phyloP scores from a whole-genome alignment of 768 basidiomycete species.

The Fistulinella prunicolor region DNA sequence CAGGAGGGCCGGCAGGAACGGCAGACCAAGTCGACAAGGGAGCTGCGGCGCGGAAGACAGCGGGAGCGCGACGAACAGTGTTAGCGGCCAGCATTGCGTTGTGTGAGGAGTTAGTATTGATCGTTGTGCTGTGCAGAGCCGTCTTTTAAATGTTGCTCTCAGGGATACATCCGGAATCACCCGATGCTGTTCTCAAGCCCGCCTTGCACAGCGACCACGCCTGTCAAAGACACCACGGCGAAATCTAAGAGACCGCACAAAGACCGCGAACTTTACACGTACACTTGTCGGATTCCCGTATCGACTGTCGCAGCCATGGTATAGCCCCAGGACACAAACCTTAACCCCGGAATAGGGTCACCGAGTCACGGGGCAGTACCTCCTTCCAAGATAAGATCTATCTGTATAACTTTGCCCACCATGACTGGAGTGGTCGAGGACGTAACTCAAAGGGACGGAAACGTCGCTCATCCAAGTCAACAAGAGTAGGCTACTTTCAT shows the following conservation, averaged over 20 bases:
- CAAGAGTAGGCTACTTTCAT: constrained; percentile 5
- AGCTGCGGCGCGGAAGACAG: constrained; percentile 36
- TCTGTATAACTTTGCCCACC: background rate
- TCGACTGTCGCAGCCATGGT: too few species aligned
- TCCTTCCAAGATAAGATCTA: constrained; percentile 20
- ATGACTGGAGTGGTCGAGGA: constrained; percentile 15
- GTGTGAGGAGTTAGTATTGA: background rate
- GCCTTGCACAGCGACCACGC: background rate
- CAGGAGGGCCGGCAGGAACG: constrained; percentile 86
- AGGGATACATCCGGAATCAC: constrained; percentile 12
- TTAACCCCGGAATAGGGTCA: constrained; percentile 21
- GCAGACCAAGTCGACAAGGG: constrained; percentile 73
- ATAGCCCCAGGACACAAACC: background rate
- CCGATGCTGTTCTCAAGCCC: constrained; percentile 9
- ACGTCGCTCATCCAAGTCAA: background rate
- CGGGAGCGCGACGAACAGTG: constrained; percentile 49
- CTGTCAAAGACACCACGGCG: background rate
- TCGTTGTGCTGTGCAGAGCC: too few species aligned
- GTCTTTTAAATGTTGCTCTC: too few species aligned
- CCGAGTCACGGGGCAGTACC: too few species aligned
- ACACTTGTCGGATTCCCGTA: too few species aligned
- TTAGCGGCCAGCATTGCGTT: constrained; percentile 39
- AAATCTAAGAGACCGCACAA: background rate
- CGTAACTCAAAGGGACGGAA: too few species aligned
- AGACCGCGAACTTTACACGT: too few species aligned